Base-by-base conservation (phyloP, 805 yeast genomes). In the Myxozyma lipomycoides region DNA sequence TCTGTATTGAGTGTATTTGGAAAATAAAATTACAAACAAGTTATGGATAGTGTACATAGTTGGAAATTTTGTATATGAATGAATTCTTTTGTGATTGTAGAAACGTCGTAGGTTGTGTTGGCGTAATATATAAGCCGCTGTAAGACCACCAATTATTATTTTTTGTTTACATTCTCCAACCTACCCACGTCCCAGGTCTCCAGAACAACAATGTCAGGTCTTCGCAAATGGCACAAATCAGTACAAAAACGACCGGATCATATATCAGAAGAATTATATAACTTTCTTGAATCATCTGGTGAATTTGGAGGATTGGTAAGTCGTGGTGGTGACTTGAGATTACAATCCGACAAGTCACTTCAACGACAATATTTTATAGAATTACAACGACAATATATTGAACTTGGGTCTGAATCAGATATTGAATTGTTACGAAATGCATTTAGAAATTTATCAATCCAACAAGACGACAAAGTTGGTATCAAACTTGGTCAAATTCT, bases 361-460 rank as follows among this genome's bases (percentile, higher is more conserved):
- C 32, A 25, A 19, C 32, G n/a, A 7, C 36, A 9, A 12, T 53
- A 45, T 26, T 58, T 58, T 38, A 42, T 46, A 17, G 25, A 22
- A n/a, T 41, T 58, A 1, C 57, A 50, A 46, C 52, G 50, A 10
- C 36, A 39, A 34, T 52, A 52, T 23, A 41, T 53, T 7, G 19
- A 35, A 5, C 44, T 40, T 24, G 48, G 58, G 34, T 55, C 55
- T 9, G 39, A 34, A 9, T 49, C 53, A 2, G 46, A 45, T 18
- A 49, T 45, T 21, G 50, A 32, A 4, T 26, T 47, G 10, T 39
- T 50, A n/a, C 51, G 58, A 3, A 34, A 40, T 18, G 46, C 56
- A 9, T 43, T 54, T 19, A 34, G 34, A 40, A 38, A 26, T 18
- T 53, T 45, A 19, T 24, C 22, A 9, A 10, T 17, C 46, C 21